Evolutionary conservation across 2,329 filamentous ascomycete genomes (phyloP).

Genomic region (Clarireedia sp.): DNA sequence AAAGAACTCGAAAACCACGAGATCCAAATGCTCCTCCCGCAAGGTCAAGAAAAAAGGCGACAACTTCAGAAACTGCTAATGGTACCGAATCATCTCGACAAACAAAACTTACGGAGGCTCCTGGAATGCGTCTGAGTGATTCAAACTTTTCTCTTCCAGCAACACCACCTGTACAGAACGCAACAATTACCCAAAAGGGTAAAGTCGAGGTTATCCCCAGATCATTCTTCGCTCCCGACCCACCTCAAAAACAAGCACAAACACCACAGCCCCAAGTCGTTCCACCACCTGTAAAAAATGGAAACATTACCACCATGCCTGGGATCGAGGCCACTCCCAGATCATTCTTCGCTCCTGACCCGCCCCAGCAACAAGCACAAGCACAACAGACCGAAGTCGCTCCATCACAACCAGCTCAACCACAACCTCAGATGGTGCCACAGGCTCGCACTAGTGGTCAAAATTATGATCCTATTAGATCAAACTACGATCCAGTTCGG

Average conservation of each 20-base stretch:
- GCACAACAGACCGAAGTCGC: background rate
- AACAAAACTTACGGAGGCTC: constrained; percentile 3
- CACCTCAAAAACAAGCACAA: constrained; percentile 7
- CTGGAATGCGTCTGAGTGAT: constrained; percentile 1
- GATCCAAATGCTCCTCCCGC: constrained; percentile 51
- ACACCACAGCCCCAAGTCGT: background rate
- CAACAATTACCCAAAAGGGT: constrained; percentile 26
- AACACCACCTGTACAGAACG: constrained; percentile 6
- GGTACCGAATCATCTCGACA: constrained; percentile 5
- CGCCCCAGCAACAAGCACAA: constrained; percentile 7
- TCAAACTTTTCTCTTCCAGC: constrained; percentile 14
- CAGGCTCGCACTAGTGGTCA: constrained; percentile 60
- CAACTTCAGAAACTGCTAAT: constrained; percentile 25
- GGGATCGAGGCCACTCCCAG: constrained; percentile 33
- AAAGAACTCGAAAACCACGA: constrained; percentile 47
- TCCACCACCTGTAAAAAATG: background rate
- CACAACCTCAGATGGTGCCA: constrained; percentile 1
- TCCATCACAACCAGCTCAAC: constrained; percentile 5
- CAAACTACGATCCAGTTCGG: constrained; percentile 58
- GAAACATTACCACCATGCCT: constrained; percentile 26
- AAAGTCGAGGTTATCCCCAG: constrained; percentile 33
- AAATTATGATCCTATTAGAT: constrained; percentile 82
- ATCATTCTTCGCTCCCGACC: constrained; percentile 23
- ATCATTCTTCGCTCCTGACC: constrained; percentile 23
- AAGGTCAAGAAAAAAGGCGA: constrained; percentile 47